phyloP scores from a whole-genome alignment of 805 yeast species.

The Zygoascus biomembranicola region DNA sequence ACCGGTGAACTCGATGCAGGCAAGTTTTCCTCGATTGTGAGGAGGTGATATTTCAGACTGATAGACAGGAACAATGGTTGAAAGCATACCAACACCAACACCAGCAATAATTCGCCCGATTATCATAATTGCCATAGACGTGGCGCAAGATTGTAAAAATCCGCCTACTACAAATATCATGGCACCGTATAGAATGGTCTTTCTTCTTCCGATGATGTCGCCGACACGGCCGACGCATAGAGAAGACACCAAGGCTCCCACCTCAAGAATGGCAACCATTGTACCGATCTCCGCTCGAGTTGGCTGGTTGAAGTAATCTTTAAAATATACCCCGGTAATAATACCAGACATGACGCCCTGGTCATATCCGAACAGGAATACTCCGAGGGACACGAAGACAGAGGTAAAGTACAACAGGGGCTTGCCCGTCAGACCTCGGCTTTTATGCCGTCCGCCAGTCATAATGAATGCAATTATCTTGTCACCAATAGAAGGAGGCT shows the following conservation, averaged over 20 bases:
- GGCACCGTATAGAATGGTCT: constrained; percentile 76
- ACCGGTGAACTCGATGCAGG: constrained; percentile 83
- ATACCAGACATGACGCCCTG: constrained; percentile 91
- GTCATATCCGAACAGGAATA: constrained; percentile 70
- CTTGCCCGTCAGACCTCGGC: constrained; percentile 25
- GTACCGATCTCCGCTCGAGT: constrained; percentile 69
- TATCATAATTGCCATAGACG: constrained; percentile 36
- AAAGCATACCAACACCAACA: constrained; percentile 76
- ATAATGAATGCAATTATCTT: constrained; percentile 17
- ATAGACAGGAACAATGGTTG: constrained; percentile 80
- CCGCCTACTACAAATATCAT: constrained; percentile 25
- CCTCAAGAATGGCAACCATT: constrained; percentile 79
- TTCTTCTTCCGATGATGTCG: constrained; percentile 70
- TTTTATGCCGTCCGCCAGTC: constrained; percentile 16
- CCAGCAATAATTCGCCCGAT: constrained; percentile 52
- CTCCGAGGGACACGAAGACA: constrained; percentile 37
- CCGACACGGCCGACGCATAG: constrained; percentile 70
- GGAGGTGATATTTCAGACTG: constrained; percentile 87
- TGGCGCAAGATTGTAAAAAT: constrained; percentile 20
- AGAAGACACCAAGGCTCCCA: constrained; percentile 79
- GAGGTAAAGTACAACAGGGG: constrained; percentile 34
- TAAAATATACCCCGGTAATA: constrained; percentile 64
- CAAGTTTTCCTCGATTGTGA: constrained; percentile 74
- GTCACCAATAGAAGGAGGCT: constrained; percentile 18
- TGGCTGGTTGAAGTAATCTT: constrained; percentile 63